These are phyloP conservation scores for Saturnispora ahearnii DNA, from an alignment of 805 yeast genomes.

Conservation along the genomic window DNA sequence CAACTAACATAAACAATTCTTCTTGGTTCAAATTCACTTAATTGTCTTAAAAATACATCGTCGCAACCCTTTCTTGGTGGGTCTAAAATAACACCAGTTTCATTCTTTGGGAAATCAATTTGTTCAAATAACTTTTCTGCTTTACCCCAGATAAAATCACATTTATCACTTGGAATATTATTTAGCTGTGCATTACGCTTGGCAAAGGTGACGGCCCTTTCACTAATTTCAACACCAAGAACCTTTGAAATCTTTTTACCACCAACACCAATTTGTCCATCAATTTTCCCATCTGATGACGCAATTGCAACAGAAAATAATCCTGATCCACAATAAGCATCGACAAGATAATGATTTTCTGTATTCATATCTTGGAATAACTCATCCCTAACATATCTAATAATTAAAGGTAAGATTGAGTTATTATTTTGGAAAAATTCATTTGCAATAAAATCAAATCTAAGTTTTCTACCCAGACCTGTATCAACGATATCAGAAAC, in stretches of 20 bases:
- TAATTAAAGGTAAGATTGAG: conserved; percentile 76
- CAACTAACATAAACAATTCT: conserved; percentile 92
- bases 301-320: conserved; percentile 84
- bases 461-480: conserved; percentile 26
- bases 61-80: conserved; percentile 98
- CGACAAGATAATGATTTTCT: conserved; percentile 57
- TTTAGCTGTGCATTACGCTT: conserved; percentile 69
- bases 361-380: conserved; percentile 34
- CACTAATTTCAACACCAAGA: conserved; percentile 89
- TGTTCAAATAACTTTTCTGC: conserved; percentile 83
- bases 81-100: conserved; percentile 86
- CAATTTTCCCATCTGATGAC: conserved; percentile 3
- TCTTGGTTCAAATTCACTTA: conserved; percentile 74
- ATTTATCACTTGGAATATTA: conserved; percentile 49
- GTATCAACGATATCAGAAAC: conserved; percentile 74
- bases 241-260: conserved; percentile 64
- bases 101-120: conserved; percentile 62
- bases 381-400: conserved; percentile 70
- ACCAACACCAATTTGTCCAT: conserved; percentile 2
- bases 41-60: conserved; percentile 73
- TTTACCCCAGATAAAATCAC: conserved; percentile 80
- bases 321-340: conserved; percentile 96
- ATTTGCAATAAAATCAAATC: conserved; percentile 86
- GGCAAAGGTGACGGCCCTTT: conserved; percentile 86
- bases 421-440: conserved; percentile 96